Base-by-base conservation (phyloP, 768 basidiomycete genomes). In the Termitomyces sp. region DNA sequence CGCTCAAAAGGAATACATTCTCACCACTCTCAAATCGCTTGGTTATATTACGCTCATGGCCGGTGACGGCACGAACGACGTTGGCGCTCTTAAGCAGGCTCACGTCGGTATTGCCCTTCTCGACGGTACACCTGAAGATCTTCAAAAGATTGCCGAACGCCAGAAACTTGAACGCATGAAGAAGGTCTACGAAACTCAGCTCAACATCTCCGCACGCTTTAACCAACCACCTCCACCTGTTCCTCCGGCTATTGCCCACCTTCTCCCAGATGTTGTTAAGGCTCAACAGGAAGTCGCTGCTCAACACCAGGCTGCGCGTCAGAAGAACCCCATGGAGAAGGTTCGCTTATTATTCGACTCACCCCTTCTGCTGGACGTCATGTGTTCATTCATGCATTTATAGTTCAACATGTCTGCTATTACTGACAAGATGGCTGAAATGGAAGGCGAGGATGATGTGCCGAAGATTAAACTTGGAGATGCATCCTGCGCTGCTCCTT, bases 381-480 rank as follows among this genome's bases (percentile, higher is more conserved):
- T 43, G 25, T 41, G 33, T 25, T 51, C 4, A 47, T 15, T 23
- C 16, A 7, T 16, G 22, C 32, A 48, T 48, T 36, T 25, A 11
- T 45, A 91, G 88, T 93, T 94, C 62, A 88, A 94, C 63, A 63
- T 93, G 59, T 77, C 77, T 10, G 75, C 83, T 1, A 92, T 95
- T 60, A 93, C 90, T 16, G 86, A 89, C 62, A 86, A 89, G 62
- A 73, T 99, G 70, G 83, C 95, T 0, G 89, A 95, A 38, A 86
- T 98, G 85, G 97, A 98, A 44, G 92, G 89, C 11, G 96, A 97
- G 15, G 86, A 91, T 16, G 95, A 98, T 31, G 86, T 94, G 0
- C 97, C 97, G 12, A 93, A 97, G 75, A 99, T 99, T 71, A 99
- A 98, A 72, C 86, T 98, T 27, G 97, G 97, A n/a, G 97, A 98